Conservation (phyloP, 2,329 filamentous ascomycete species). For the Plenodomus lindquistii region DNA sequence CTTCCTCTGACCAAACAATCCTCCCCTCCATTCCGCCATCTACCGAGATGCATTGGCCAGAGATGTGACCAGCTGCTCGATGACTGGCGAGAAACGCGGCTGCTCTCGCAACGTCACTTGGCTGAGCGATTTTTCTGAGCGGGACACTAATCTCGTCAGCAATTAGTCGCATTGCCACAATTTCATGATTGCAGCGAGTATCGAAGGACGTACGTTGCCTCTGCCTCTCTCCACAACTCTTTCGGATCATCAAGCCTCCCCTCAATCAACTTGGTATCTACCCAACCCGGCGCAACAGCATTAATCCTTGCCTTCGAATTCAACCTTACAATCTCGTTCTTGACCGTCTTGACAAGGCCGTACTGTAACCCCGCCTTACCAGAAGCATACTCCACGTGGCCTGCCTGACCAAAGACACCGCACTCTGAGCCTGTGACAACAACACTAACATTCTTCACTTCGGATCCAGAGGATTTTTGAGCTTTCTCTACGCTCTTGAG, state of each 20-base stretch:
- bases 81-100: slow-evolving; percentile 57
- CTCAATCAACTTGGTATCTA: slow-evolving; percentile 53
- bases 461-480: slow-evolving; percentile 44
- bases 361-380: slow-evolving; percentile 56
- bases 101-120: slow-evolving; percentile 54
- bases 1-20: slow-evolving; percentile 54
- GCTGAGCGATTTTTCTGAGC: slow-evolving; percentile 53
- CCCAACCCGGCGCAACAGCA: slow-evolving; percentile 56
- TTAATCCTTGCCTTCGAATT: slow-evolving; percentile 58
- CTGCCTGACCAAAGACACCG: slow-evolving; percentile 56
- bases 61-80: slow-evolving; percentile 57
- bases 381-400: slow-evolving; percentile 56
- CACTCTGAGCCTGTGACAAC: slow-evolving; percentile 59
- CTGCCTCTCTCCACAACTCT: slow-evolving; percentile 55
- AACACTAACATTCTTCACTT: slow-evolving; percentile 56
- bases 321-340: slow-evolving; percentile 59
- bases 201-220: slow-evolving; percentile 53
- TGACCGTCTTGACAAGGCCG: slow-evolving; percentile 56
- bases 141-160: slow-evolving; percentile 39
- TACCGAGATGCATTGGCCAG: slow-evolving; percentile 57
- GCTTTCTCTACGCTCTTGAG: slow-evolving; percentile 47
- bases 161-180: slow-evolving; percentile 1
- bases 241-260: slow-evolving; percentile 55
- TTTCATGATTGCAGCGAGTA: neutral
- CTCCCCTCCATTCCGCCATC: slow-evolving; percentile 58